These are phyloP conservation scores for Populus deltoides DNA, from an alignment of 345 rosid genomes.

Conservation along the genomic window DNA sequence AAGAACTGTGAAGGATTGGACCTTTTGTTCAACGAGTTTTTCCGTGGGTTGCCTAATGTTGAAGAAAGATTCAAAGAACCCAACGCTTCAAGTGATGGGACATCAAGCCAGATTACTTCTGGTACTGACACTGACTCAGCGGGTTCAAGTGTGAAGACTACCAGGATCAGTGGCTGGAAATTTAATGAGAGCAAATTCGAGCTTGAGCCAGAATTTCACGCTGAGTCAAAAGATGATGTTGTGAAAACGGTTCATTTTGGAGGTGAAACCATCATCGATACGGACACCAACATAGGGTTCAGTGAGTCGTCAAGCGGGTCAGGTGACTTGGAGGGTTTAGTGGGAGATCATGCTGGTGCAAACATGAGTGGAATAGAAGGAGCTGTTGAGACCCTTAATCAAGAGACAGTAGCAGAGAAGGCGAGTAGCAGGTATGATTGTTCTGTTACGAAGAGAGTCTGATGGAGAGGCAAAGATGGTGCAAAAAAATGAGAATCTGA, in stretches of 20 bases:
- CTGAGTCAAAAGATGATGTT: slow-evolving; percentile 18
- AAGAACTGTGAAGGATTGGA: slow-evolving; percentile 61
- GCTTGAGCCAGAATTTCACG: slow-evolving; percentile 68
- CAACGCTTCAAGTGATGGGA: slow-evolving; percentile 12
- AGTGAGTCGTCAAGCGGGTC: not conserved
- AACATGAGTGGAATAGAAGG: not conserved
- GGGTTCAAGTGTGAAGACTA: slow-evolving; percentile 33
- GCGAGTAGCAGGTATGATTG: slow-evolving; percentile 45
- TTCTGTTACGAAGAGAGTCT: slow-evolving; percentile 48
- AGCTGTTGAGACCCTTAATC: slow-evolving; percentile 19
- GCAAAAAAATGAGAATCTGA: slow-evolving; percentile 44
- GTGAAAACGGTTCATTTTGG: slow-evolving; percentile 32
- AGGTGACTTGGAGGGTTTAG: not conserved
- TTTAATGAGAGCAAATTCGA: slow-evolving; percentile 66
- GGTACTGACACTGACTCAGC: slow-evolving; percentile 1
- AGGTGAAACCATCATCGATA: slow-evolving; percentile 26
- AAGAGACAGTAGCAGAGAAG: slow-evolving; percentile 43
- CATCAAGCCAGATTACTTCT: slow-evolving; percentile 3
- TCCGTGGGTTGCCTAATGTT: slow-evolving; percentile 63
- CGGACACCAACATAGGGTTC: slow-evolving; percentile 3
- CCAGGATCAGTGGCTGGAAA: slow-evolving; percentile 93
- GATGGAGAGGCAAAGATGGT: slow-evolving; percentile 48
- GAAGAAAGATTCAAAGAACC: slow-evolving; percentile 54
- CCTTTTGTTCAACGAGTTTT: slow-evolving; percentile 49
- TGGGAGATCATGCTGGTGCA: not conserved